Percentiles rank a stretch among this genome's conserved stretches.
Conservation (phyloP, 805 yeast genomes). For the Wickerhamiella cacticola region DNA sequence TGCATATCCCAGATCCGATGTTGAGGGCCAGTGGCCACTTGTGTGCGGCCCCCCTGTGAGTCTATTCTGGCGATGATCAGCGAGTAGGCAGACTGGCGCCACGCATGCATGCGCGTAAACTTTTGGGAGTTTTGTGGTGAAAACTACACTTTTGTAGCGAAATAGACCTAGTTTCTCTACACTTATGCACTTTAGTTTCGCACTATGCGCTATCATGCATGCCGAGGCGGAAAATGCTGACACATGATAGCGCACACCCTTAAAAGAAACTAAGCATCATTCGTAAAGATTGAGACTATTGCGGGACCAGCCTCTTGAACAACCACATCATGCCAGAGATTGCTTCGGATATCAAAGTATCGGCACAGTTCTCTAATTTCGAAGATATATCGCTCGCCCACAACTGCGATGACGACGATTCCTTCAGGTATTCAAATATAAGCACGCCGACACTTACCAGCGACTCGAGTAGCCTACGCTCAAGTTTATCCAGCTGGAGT, state of each 20-base stretch:
- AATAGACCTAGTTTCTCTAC: too few relatives aligned
- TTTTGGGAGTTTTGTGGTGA: too few relatives aligned
- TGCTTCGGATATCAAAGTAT: conserved; percentile 1
- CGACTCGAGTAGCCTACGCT: conserved; percentile 21
- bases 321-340: neutral
- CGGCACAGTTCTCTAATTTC: conserved; percentile 7
- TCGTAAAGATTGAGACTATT: neutral
- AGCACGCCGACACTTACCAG: conserved; percentile 21
- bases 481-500: conserved; percentile 17
- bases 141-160: too few relatives aligned
- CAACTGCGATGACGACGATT: conserved; percentile 5
- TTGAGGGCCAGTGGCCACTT: neutral
- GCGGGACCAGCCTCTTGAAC: neutral
- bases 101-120: too few relatives aligned
- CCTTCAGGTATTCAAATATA: conserved; percentile 14
- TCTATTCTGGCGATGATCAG: too few relatives aligned
- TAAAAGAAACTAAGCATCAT: conserved; percentile 1
- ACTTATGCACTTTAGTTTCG: too few relatives aligned
- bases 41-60: too few relatives aligned
- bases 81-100: neutral
- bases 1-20: too few relatives aligned
- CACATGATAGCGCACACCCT: conserved; percentile 3
- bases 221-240: conserved; percentile 12
- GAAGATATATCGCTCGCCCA: conserved; percentile 10
- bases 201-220: neutral